A percentile compares a stretch with the other conserved stretches of the same genome.
These are phyloP conservation scores for Periglandula ipomoeae DNA, from an alignment of 2,329 filamentous ascomycete species.

Conservation along the genomic window DNA sequence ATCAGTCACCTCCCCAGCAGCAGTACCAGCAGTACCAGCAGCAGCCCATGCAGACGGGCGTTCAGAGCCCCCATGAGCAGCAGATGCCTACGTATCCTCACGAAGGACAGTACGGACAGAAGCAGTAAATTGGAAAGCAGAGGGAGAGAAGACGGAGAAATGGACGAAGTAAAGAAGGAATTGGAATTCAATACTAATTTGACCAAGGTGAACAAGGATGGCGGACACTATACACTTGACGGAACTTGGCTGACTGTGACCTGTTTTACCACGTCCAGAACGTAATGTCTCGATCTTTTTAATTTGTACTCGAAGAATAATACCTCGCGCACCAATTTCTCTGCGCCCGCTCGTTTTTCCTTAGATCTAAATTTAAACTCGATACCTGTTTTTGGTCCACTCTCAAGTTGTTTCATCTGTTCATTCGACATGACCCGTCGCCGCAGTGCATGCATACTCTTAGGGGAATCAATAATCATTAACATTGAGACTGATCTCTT, in stretches of 20 bases:
- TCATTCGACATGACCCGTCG: not conserved
- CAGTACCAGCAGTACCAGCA: not conserved
- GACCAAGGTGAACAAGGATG: no score
- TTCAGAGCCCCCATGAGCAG: slow-evolving; percentile 1
- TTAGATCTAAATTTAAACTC: not conserved
- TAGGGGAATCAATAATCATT: slow-evolving; percentile 2
- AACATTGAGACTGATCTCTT: not conserved
- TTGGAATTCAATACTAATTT: no score
- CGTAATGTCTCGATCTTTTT: no score
- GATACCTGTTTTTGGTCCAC: not conserved
- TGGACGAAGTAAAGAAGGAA: not conserved
- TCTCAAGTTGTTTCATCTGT: not conserved
- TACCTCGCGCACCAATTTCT: no score
- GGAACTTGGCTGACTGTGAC: no score
- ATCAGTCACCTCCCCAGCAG: not conserved
- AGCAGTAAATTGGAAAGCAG: not conserved
- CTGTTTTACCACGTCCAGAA: no score
- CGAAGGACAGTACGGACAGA: not conserved
- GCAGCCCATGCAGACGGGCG: not conserved
- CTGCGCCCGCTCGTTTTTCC: not conserved
- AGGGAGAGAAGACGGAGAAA: not conserved
- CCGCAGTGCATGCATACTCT: not conserved
- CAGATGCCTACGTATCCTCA: not conserved
- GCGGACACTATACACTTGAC: no score
- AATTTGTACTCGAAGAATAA: no score